These are phyloP conservation scores for Fusarium paranaense DNA, from an alignment of 2,329 filamentous ascomycete species.

Conservation along the genomic window DNA sequence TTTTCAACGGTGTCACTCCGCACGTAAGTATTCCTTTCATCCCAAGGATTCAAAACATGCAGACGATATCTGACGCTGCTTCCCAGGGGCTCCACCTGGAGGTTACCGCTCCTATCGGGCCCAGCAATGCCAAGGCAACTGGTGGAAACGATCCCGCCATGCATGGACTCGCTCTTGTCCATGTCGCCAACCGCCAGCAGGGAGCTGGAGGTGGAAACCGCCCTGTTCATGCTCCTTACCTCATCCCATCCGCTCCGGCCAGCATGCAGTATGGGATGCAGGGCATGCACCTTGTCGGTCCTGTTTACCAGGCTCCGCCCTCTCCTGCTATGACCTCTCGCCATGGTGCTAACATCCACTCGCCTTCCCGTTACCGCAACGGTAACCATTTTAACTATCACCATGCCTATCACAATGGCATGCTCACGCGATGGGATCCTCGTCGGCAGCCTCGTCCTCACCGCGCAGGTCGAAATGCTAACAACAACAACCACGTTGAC, in stretches of 20 bases:
- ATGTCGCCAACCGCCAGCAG: slow-evolving; percentile 19
- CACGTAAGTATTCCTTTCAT: slow-evolving; percentile 40
- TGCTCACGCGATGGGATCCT: slow-evolving; percentile 28
- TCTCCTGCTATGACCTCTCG: slow-evolving; percentile 51
- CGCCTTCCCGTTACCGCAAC: background rate
- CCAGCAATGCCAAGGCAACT: background rate
- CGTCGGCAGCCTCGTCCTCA: slow-evolving; percentile 23
- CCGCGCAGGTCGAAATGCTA: background rate
- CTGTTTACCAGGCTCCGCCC: slow-evolving; percentile 48
- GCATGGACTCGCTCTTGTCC: slow-evolving; percentile 34
- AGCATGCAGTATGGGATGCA: slow-evolving; percentile 44
- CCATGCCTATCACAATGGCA: background rate
- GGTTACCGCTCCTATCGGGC: slow-evolving; percentile 24
- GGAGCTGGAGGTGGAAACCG: background rate
- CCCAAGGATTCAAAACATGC: background rate
- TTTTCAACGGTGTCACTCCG: slow-evolving; percentile 44
- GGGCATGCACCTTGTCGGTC: slow-evolving; percentile 45
- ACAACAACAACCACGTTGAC: slow-evolving; percentile 69
- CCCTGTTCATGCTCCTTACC: slow-evolving; percentile 47
- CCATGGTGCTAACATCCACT: slow-evolving; percentile 37
- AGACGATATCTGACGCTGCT: background rate
- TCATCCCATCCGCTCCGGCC: slow-evolving; percentile 47
- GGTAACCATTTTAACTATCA: background rate
- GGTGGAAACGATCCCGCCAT: slow-evolving; percentile 22
- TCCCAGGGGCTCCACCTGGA: slow-evolving; percentile 41